These are phyloP conservation scores for Brassica napus DNA, from an alignment of 345 rosid genomes.

Conservation along the genomic window Da-Ae NC_063443.1:872001-872500, in stretches of 20 bases:
- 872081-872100: constrained; percentile 42
- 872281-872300: constrained; percentile 38
- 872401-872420: constrained; percentile 66
- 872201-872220: constrained; percentile 39
- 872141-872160: constrained; percentile 8
- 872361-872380: constrained; percentile 37
- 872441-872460: too few relatives aligned
- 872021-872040: constrained; percentile 41
- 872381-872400: constrained; percentile 66
- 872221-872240: constrained; percentile 32
- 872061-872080: constrained; percentile 44
- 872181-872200: constrained; percentile 28
- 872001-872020: constrained; percentile 41
- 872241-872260: constrained; percentile 30
- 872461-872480: not conserved
- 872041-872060: constrained; percentile 41
- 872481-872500: constrained; percentile 55
- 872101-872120: constrained; percentile 52
- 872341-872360: constrained; percentile 47
- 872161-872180: constrained; percentile 28
- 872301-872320: constrained; percentile 42
- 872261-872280: constrained; percentile 38
- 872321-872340: constrained; percentile 61
- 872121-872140: constrained; percentile 49
- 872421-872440: constrained; percentile 33